These are phyloP conservation scores for Pichia kudriavzevii DNA, from an alignment of 1,139 yeast species.

Conservation along the genomic window DNA sequence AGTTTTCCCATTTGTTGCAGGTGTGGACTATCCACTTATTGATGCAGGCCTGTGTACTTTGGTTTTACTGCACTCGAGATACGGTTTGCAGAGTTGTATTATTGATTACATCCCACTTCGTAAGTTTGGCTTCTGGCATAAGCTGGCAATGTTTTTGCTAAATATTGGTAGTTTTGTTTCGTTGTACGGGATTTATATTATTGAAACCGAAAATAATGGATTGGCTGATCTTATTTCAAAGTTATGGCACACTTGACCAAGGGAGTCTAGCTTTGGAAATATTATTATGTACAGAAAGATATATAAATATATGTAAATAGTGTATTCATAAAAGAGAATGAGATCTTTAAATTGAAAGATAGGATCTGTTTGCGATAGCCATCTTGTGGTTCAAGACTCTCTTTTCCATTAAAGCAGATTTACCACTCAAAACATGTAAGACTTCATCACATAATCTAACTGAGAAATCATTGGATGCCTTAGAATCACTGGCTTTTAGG, in stretches of 20 bases:
- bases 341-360: slow-evolving; percentile 21
- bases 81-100: slow-evolving; percentile 73
- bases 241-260: slow-evolving; percentile 13
- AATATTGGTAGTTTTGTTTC: slow-evolving; percentile 56
- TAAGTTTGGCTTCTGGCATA: slow-evolving; percentile 63
- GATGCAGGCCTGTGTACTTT: slow-evolving; percentile 54
- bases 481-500: slow-evolving; percentile 71
- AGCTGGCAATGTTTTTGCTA: slow-evolving; percentile 53
- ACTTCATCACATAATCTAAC: slow-evolving; percentile 91
- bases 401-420: slow-evolving; percentile 78
- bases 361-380: slow-evolving; percentile 79
- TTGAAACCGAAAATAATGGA: slow-evolving; percentile 52
- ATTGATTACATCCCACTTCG: slow-evolving; percentile 71
- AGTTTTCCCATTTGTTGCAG: slow-evolving; percentile 55
- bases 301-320: slow-evolving; percentile 3
- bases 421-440: slow-evolving; percentile 67
- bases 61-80: slow-evolving; percentile 55
- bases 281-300: slow-evolving; percentile 7
- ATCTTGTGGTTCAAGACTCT: slow-evolving; percentile 74
- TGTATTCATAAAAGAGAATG: background rate
- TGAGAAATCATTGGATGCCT: slow-evolving; percentile 72
- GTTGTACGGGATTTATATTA: slow-evolving; percentile 58
- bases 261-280: background rate
- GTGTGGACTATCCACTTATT: slow-evolving; percentile 41
- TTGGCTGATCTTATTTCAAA: slow-evolving; percentile 12